Evolutionary conservation across 768 basidiomycete genomes (phyloP), one percentile per base, ranked within the genome.

Genomic region (Mycena leptocephala): DNA sequence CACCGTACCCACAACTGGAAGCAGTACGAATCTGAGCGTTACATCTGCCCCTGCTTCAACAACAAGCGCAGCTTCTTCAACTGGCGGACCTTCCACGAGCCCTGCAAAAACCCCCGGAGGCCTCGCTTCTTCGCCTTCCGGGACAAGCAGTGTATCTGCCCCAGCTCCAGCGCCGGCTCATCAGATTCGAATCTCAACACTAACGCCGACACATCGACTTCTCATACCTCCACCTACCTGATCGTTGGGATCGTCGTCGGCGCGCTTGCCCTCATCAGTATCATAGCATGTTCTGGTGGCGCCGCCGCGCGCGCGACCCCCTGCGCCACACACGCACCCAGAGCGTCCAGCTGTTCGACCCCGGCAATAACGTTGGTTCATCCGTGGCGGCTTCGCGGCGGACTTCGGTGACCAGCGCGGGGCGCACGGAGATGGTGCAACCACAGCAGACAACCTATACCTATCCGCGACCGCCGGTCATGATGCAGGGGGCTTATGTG

Each of bases 401-500:
- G 43, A 20, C 43, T 62, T 70, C 41, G 37, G 3, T 69, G 28
- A 30, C 48, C 20, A 58, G 55, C 35, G 26, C 30, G 18, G 35
- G 35, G 37, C 53, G 39, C 55, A n/a, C 67, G 53, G 55, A 70
- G 30, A 58, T 71, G 59, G 4, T 71, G 33, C 70, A 48, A 33
- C 46, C 59, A 1, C 48, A 30, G 33, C 24, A 48, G 41, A 32
- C 58, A n/a, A 8, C 24, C 33, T 61, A 46, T 48, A 13, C 18
- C 26, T 53, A 33, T 39, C 65, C 65, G 14, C 48, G 24, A 4
- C 14, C 67, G 35, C 32, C 65, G 6, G 46, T 24, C 10, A 28
- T 65, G 63, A 13, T n/a, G 18, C 43, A 68, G 55, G 67, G 32
- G 3, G 41, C 4, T 14, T 64, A 28, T 20, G 26, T 22, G 62